Conservation (phyloP, 1,139 yeast species). For the Magnusiomyces suaveolens region DNA sequence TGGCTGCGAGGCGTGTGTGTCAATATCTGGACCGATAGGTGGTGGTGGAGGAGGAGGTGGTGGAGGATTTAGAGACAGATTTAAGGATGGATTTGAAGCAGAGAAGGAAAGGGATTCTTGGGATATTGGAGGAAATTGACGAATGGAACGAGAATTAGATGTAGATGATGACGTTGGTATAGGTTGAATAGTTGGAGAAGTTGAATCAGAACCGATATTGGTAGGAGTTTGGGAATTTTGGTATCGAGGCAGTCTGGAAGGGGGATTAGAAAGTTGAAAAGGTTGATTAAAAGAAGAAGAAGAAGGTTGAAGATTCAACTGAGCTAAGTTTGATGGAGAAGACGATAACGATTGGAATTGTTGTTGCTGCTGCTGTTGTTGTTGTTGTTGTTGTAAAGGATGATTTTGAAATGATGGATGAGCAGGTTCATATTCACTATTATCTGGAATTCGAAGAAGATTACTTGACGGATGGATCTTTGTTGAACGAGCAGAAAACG, state of each 20-base stretch:
- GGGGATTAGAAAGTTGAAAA: not conserved
- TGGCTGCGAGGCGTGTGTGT: not conserved
- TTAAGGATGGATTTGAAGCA: not conserved
- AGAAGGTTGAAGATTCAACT: not conserved
- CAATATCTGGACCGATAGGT: not conserved
- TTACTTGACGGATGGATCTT: not conserved
- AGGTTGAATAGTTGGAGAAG: not conserved
- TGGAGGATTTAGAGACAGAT: not conserved
- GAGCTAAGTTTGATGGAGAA: not conserved
- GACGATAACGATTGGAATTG: not conserved
- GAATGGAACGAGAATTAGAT: not conserved
- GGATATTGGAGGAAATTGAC: conserved; percentile 1
- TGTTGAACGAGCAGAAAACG: not conserved
- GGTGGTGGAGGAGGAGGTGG: not conserved
- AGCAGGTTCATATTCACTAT: not conserved
- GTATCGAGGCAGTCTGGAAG: not conserved
- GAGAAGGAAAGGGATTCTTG: not conserved
- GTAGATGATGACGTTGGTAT: too few species aligned
- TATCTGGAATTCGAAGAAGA: not conserved
- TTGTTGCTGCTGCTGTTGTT: not conserved
- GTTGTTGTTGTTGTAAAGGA: not conserved
- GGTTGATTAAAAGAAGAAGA: not conserved
- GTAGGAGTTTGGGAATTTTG: not conserved
- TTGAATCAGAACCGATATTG: not conserved
- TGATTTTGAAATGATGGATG: not conserved